Evolutionary conservation across 2,329 filamentous ascomycete species (phyloP), one percentile per base, ranked within the genome.

Genomic region (Chlorencoelia australis): DNA sequence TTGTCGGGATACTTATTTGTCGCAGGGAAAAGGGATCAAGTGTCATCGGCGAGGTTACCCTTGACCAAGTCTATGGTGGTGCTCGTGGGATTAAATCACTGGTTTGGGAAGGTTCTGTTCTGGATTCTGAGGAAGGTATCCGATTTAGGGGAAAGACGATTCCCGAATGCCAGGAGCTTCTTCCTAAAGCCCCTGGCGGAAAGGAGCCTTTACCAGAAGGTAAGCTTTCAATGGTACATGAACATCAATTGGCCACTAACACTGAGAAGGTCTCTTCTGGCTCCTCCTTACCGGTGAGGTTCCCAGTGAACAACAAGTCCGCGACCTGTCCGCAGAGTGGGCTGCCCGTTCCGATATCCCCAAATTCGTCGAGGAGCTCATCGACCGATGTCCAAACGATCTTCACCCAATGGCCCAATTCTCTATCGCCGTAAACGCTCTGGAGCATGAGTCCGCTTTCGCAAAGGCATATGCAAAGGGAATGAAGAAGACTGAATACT

Each of bases 361-460:
- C 69, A 94, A 94, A 72, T 96, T 94, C 69, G 77, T 98, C 59
- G 88, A 94, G 74, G 91, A 98, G 73, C 82, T 98, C 63, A 94
- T 98, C 69, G 91, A 98, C 79, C 87, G 91, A 73, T 96, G 89
- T 83, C 91, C 91, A 56, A 91, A 75, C 70, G 87, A 94, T 66
- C 85, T 98, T 54, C 91, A 98, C 79, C 91, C 91, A 64, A 98
- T 98, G 91, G 89, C 91, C 47, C 91, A 98, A 72, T 93, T 98
- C 76, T 96, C 91, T 42, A 73, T 98, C 58, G 91, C 91, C 58
- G 87, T 98, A 57, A 94, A 83, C 54, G 91, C 91, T 59, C 88
- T 98, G 59, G 91, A 98, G 79, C 88, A 94, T 68, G 89, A 93
- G 64, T 96, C 91, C 47, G 78, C 84, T 50, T 98, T 98, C 68